Evolutionary conservation across 176 grass and related monocot genomes (phyloP), one percentile per base, ranked within the genome.

Genomic region (Panicum miliaceum): DNA sequence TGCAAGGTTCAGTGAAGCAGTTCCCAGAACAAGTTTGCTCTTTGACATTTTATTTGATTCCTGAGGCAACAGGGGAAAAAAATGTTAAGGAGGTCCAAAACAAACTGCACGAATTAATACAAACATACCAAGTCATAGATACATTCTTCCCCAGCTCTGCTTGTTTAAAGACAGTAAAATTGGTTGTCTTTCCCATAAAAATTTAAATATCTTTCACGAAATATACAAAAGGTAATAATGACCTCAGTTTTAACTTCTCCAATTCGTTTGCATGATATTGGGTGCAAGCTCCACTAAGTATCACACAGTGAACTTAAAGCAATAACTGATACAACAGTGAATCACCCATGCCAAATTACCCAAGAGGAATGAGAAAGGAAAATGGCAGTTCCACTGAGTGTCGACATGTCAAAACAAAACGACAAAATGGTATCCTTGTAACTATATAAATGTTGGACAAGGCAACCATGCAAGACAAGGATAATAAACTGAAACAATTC

Each of bases 1-100:
- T 29, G 91, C 91, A 64, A 99, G 81, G 80, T 94, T 99, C 36
- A 99, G 20, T 68, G 91, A 85, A 57, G 90, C 81, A 38, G 87
- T 89, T 81, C 91, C 96, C 32, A 99, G 60, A 79, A 92, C 40
- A 35, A 90, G 68, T 89, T 96, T 94, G 79, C 76, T 87, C 53
- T 93, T 99, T 53, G 88, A 80, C 43, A 90, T 90, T 86, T 92
- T 84, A 82, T 86, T 92, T 40, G 59, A 81, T 27, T 82, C 80
- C 93, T 95, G 81, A 10, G 73, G 29, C 35, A 78, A 68, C 2
- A 51, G 25, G 12, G 5, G 53, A n/a, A 74, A 67, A 43, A 19
- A 69, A 70, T 53, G 71, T 51, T 53, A 86, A 68, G 20, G 4
- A 53, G 60, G 76, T 54, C 53, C 23, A 71, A 84, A 78, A 75